phyloP scores from a whole-genome alignment of 441 rosid genomes.

The Rhodomyrtus psidioides region DNA sequence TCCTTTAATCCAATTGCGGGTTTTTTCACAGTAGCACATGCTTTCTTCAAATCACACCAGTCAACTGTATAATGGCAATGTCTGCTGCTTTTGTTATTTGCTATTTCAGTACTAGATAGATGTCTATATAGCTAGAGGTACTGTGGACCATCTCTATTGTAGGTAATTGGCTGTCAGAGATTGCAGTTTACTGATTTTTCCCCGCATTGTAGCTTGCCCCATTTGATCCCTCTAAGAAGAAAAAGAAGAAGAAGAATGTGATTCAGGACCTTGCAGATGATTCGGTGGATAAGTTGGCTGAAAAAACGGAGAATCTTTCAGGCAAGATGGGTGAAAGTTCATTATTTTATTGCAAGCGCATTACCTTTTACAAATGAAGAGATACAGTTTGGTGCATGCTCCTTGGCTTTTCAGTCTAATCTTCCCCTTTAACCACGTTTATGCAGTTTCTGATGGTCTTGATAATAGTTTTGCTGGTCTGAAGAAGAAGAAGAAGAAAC shows the following conservation, averaged over 20 bases:
- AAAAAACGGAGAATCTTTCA: conserved; percentile 53
- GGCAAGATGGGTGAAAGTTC: conserved; percentile 18
- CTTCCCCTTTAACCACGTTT: background rate
- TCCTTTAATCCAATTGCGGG: background rate
- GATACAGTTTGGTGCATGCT: background rate
- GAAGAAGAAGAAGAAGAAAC: conserved; percentile 98
- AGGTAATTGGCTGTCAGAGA: background rate
- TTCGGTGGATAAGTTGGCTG: conserved; percentile 44
- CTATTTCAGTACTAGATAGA: background rate
- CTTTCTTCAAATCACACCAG: background rate
- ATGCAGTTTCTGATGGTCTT: conserved; percentile 67
- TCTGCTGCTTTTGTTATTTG: background rate
- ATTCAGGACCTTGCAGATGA: conserved; percentile 48
- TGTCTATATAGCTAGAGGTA: background rate
- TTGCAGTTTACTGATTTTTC: background rate
- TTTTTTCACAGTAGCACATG: background rate
- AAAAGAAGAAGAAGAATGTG: conserved; percentile 69
- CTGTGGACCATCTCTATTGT: background rate
- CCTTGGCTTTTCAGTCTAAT: background rate
- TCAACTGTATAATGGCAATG: background rate
- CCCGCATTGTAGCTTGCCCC: conserved; percentile 43
- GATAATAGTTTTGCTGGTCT: conserved; percentile 67
- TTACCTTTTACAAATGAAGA: background rate
- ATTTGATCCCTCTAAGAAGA: conserved; percentile 68
- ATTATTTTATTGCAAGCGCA: background rate